These are phyloP conservation scores for Brassica rapa DNA, from an alignment of 345 rosid species.

Conservation along the genomic window DNA sequence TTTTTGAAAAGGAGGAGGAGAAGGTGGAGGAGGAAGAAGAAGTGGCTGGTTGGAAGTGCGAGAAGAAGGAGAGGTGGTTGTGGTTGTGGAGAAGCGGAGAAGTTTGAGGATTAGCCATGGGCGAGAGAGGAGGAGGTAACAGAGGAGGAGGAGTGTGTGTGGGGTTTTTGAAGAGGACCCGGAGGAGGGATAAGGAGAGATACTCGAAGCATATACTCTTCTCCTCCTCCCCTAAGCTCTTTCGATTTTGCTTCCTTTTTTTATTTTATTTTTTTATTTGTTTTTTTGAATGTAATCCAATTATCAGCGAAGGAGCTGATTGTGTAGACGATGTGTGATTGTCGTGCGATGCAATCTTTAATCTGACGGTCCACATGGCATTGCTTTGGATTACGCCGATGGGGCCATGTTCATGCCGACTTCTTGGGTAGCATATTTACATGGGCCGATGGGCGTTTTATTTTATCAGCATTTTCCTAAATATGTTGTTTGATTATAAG, in stretches of 20 bases:
- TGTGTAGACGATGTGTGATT: slow-evolving; percentile 37
- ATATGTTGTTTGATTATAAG: not conserved
- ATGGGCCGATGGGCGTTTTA: not conserved
- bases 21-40: too few species aligned
- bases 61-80: slow-evolving; percentile 36
- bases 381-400: slow-evolving; percentile 19
- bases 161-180: slow-evolving; percentile 31
- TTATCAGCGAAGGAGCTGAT: slow-evolving; percentile 23
- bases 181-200: slow-evolving; percentile 55
- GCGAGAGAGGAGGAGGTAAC: not conserved
- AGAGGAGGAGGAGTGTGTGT: slow-evolving; percentile 12
- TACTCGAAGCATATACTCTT: slow-evolving; percentile 67
- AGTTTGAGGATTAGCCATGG: slow-evolving; percentile 51
- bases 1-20: slow-evolving; percentile 32
- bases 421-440: not conserved
- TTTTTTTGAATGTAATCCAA: slow-evolving; percentile 8
- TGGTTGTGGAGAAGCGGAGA: slow-evolving; percentile 41
- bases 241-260: slow-evolving; percentile 21
- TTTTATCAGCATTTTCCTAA: not conserved
- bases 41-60: too few species aligned
- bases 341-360: slow-evolving; percentile 34
- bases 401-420: slow-evolving; percentile 37
- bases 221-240: slow-evolving; percentile 15
- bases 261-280: not conserved
- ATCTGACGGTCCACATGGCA: slow-evolving; percentile 31